phyloP scores from a whole-genome alignment of 805 yeast species.

The Ogataea wickerhamii region DNA sequence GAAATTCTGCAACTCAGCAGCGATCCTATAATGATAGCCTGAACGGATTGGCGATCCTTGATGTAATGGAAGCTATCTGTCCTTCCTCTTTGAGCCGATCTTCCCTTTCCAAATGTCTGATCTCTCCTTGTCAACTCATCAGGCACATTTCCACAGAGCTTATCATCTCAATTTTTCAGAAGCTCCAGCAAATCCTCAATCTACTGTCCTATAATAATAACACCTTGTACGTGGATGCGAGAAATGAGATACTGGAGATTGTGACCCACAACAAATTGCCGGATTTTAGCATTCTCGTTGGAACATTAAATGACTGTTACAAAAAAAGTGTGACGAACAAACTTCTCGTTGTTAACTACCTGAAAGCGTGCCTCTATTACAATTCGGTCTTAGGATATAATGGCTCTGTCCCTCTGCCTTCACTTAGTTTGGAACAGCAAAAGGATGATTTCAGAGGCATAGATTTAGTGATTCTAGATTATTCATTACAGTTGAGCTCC shows the following conservation, averaged over 20 bases:
- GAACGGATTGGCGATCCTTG: slow-evolving; percentile 12
- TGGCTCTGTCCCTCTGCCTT: slow-evolving; percentile 17
- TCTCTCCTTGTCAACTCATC: slow-evolving; percentile 46
- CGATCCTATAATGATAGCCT: background rate
- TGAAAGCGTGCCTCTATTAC: slow-evolving; percentile 36
- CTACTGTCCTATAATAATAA: slow-evolving; percentile 19
- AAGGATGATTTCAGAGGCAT: slow-evolving; percentile 40
- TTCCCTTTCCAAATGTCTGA: slow-evolving; percentile 57
- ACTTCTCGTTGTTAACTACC: slow-evolving; percentile 45
- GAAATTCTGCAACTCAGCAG: slow-evolving; percentile 7
- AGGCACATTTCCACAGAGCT: slow-evolving; percentile 64
- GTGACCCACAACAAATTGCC: slow-evolving; percentile 41
- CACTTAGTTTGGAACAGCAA: slow-evolving; percentile 27
- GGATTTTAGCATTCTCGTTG: slow-evolving; percentile 42
- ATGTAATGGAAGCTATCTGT: slow-evolving; percentile 52
- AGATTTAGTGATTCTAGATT: slow-evolving; percentile 57
- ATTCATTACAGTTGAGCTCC: slow-evolving; percentile 59
- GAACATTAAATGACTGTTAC: slow-evolving; percentile 41
- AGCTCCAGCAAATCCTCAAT: slow-evolving; percentile 41
- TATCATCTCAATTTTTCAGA: slow-evolving; percentile 49
- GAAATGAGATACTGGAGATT: slow-evolving; percentile 22
- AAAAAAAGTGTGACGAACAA: slow-evolving; percentile 37
- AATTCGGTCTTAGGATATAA: slow-evolving; percentile 16
- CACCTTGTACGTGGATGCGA: slow-evolving; percentile 9
- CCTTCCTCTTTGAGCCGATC: slow-evolving; percentile 62